phyloP scores from a whole-genome alignment of 2,329 filamentous ascomycete genomes.

The Chrysoporthe deuterocubensis region DNA sequence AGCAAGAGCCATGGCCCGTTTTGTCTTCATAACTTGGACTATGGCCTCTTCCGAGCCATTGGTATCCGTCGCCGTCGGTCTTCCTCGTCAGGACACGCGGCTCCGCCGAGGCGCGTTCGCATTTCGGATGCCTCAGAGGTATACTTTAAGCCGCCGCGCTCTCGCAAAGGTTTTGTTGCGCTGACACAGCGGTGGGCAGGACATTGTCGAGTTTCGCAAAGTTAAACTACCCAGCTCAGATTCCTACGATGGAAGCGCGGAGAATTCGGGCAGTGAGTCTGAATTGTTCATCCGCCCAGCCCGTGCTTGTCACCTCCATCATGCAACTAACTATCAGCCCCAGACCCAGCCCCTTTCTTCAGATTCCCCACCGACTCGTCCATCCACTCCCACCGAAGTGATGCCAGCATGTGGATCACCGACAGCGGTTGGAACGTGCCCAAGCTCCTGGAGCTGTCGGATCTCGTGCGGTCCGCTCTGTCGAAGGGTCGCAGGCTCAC shows the following conservation, averaged over 20 bases:
- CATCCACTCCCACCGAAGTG: slow-evolving; percentile 1
- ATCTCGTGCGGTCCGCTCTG: slow-evolving; percentile 21
- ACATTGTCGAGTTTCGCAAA: slow-evolving; percentile 21
- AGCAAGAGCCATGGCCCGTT: slow-evolving; percentile 9
- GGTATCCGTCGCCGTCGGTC: slow-evolving; percentile 9
- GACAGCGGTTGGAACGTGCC: slow-evolving; percentile 21
- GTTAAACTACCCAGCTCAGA: slow-evolving; percentile 17
- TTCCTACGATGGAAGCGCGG: slow-evolving; percentile 25
- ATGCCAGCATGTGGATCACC: slow-evolving; percentile 20
- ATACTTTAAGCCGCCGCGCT: not conserved
- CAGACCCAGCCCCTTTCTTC: not conserved
- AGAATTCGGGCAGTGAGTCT: slow-evolving; percentile 18
- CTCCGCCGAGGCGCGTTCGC: slow-evolving; percentile 1
- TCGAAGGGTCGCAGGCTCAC: slow-evolving; percentile 7
- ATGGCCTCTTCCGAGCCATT: slow-evolving; percentile 13
- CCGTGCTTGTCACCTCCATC: not conserved
- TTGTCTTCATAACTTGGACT: slow-evolving; percentile 18
- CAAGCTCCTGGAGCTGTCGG: slow-evolving; percentile 26
- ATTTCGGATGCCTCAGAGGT: slow-evolving; percentile 18
- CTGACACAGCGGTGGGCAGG: not conserved
- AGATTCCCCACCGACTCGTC: slow-evolving; percentile 11
- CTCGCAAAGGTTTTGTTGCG: not conserved
- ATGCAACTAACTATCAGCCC: not conserved
- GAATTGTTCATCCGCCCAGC: not conserved
- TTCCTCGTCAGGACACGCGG: not conserved